Conservation (phyloP, 257 asterid species). For the Penstemon newberryi region DNA sequence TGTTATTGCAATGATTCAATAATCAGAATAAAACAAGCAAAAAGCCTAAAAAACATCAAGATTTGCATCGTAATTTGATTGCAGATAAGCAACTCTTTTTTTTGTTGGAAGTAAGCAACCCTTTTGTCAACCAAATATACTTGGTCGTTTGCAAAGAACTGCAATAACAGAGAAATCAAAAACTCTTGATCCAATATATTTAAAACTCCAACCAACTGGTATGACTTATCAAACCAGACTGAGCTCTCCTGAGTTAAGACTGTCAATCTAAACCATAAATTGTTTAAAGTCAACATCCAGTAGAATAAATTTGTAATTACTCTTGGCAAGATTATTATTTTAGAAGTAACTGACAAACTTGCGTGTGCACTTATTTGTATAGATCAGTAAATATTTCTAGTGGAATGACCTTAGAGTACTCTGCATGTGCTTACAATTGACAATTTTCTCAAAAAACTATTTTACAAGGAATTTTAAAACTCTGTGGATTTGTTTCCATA, state of each 20-base stretch:
- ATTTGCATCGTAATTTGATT: not conserved
- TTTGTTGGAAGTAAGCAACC: not conserved
- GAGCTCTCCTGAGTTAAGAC: conserved; percentile 1
- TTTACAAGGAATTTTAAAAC: not conserved
- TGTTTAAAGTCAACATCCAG: not conserved
- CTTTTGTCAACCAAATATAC: conserved; percentile 1
- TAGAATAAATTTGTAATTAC: not conserved
- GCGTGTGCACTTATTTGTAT: not conserved
- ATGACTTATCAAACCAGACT: not conserved
- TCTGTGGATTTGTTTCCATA: not conserved
- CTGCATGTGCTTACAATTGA: not conserved
- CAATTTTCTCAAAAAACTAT: not conserved
- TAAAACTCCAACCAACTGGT: not conserved
- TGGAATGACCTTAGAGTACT: not conserved
- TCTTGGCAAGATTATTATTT: not conserved
- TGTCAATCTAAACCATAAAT: not conserved
- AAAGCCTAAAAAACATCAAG: not conserved
- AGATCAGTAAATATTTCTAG: not conserved
- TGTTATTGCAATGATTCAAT: conserved; percentile 6
- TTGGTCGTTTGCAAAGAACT: not conserved
- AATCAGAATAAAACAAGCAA: conserved; percentile 17
- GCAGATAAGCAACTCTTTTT: not conserved
- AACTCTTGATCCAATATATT: not conserved
- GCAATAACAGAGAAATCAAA: not conserved
- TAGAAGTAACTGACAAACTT: not conserved